Conservation (phyloP, 805 yeast genomes). For the Pichia pseudocactophila region DNA sequence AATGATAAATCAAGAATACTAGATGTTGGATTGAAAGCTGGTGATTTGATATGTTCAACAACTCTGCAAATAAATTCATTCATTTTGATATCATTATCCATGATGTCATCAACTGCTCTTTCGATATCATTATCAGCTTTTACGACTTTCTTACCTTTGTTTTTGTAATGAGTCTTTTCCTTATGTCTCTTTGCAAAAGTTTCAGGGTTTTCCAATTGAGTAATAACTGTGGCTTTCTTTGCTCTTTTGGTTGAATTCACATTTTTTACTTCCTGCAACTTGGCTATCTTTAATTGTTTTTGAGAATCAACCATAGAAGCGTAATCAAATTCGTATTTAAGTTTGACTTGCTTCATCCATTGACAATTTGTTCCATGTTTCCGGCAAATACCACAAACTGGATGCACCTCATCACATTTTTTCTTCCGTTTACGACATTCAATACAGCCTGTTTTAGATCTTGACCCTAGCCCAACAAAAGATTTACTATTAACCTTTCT, state of each 20-base stretch:
- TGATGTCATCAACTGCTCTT: conserved; percentile 7
- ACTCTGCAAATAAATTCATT: conserved; percentile 8
- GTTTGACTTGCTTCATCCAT: conserved; percentile 13
- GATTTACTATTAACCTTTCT: conserved; percentile 10
- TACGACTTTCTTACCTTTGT: too few relatives aligned
- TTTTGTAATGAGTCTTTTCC: too few relatives aligned
- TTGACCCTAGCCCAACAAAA: conserved; percentile 26
- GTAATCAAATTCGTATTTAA: conserved; percentile 11
- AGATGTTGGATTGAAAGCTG: conserved; percentile 10
- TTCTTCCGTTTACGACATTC: conserved; percentile 38
- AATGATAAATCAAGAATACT: conserved; percentile 9
- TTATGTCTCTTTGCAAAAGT: too few relatives aligned
- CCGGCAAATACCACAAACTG: conserved; percentile 37
- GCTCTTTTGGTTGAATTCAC: too few relatives aligned
- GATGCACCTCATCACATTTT: conserved; percentile 41
- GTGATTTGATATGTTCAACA: conserved; percentile 13
- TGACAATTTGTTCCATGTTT: conserved; percentile 26
- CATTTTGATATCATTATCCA: conserved; percentile 1
- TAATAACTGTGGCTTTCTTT: too few relatives aligned
- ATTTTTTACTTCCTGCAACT: conserved; percentile 6
- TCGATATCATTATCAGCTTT: background rate
- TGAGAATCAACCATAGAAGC: conserved; percentile 14
- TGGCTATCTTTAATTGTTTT: conserved; percentile 8
- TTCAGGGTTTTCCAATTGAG: too few relatives aligned
- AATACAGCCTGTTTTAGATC: conserved; percentile 33